Conservation (phyloP, 73 alveolate genomes). For the Halteria grandinella region DNA sequence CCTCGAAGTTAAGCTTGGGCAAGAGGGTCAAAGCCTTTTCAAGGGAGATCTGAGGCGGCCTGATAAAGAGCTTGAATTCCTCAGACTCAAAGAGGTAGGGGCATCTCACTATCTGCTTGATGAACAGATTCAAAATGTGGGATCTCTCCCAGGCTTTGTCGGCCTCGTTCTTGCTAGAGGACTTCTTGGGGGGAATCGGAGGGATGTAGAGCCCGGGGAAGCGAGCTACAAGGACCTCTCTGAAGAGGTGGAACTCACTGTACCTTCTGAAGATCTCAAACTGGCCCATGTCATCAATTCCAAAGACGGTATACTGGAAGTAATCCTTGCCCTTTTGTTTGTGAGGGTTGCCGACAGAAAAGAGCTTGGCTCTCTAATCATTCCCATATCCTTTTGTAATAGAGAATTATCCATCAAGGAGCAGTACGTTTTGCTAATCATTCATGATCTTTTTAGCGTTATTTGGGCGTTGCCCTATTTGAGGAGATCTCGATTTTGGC, state of each 20-base stretch:
- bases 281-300: conserved; percentile 75
- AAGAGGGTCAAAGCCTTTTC: conserved; percentile 51
- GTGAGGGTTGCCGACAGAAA: conserved; percentile 18
- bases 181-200: conserved; percentile 79
- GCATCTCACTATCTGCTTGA: conserved; percentile 25
- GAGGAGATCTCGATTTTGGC: no score
- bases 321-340: conserved; percentile 16
- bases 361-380: conserved; percentile 11
- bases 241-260: conserved; percentile 76
- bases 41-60: conserved; percentile 40
- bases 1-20: conserved; percentile 33
- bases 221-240: conserved; percentile 60
- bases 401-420: conserved; percentile 43
- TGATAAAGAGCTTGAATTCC: conserved; percentile 56
- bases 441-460: no score
- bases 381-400: conserved; percentile 29
- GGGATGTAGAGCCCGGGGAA: conserved; percentile 91
- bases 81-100: conserved; percentile 58
- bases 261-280: conserved; percentile 81
- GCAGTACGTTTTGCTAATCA: no score
- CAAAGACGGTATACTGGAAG: conserved; percentile 67
- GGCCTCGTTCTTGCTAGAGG: not conserved
- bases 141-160: not conserved
- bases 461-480: no score
- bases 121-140: conserved; percentile 26